phyloP scores from a whole-genome alignment of 2,329 filamentous ascomycete genomes.

The Colletotrichum incanum region DNA sequence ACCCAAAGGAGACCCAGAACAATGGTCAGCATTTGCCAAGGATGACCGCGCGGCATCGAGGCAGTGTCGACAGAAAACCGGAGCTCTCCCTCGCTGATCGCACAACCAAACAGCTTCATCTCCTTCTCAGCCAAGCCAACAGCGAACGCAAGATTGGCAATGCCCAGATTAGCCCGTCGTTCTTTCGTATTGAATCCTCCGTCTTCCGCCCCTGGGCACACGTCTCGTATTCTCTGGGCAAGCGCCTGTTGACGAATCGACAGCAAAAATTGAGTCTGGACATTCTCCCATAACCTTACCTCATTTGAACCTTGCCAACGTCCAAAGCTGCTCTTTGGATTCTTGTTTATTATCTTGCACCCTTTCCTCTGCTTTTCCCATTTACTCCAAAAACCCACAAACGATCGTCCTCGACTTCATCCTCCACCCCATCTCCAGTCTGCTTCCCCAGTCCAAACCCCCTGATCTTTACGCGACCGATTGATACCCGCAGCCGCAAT shows the following conservation, averaged over 20 bases:
- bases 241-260: not conserved
- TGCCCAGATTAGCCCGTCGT: not conserved
- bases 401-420: not conserved
- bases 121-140: constrained; percentile 8
- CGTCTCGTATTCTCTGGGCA: constrained; percentile 39
- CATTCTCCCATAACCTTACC: not conserved
- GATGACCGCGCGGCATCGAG: constrained; percentile 25
- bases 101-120: constrained; percentile 4
- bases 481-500: constrained; percentile 27
- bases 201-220: constrained; percentile 1
- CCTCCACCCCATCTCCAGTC: not conserved
- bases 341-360: not conserved
- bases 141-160: constrained; percentile 19
- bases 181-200: constrained; percentile 12
- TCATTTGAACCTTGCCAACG: not conserved
- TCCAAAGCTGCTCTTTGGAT: not conserved
- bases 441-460: constrained; percentile 1
- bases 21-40: constrained; percentile 9
- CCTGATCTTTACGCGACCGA: constrained; percentile 9
- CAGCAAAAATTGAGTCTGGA: not conserved
- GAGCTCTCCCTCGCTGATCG: constrained; percentile 11
- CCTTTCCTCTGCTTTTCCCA: not conserved
- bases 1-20: not conserved
- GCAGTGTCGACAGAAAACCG: constrained; percentile 23
- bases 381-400: not conserved